Percentiles rank a stretch among this genome's conserved stretches.
These are phyloP conservation scores for Citrus trifoliata DNA, from an alignment of 345 rosid genomes.

Conservation along the genomic window DNA sequence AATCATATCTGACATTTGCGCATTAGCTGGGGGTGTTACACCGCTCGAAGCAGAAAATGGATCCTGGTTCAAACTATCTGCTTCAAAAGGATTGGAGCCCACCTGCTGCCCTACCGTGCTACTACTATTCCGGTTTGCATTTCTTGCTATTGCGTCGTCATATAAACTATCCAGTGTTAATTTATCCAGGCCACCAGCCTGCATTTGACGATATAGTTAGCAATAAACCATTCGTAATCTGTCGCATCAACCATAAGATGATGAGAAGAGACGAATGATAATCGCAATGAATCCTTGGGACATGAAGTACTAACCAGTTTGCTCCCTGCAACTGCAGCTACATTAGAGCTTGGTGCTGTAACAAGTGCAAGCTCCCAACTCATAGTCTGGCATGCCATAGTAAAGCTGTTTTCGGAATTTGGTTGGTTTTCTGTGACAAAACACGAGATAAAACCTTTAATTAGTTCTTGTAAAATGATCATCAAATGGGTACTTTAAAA, in stretches of 20 bases:
- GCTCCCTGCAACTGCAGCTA: slow-evolving; percentile 7
- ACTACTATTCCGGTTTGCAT: slow-evolving; percentile 2
- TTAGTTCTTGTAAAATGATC: not conserved
- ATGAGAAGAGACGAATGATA: too few species aligned
- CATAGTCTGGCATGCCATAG: slow-evolving; percentile 2
- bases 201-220: not conserved
- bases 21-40: not conserved
- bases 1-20: not conserved
- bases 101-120: not conserved
- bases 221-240: not conserved
- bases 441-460: not conserved
- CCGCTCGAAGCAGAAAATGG: slow-evolving; percentile 2
- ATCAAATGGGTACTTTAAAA: not conserved
- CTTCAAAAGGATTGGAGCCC: slow-evolving; percentile 12
- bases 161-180: slow-evolving; percentile 24
- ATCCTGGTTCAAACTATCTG: slow-evolving; percentile 3
- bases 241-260: too few species aligned
- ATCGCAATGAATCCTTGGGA: too few species aligned
- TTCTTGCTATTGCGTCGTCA: slow-evolving; percentile 14
- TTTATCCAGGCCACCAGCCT: slow-evolving; percentile 34
- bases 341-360: slow-evolving; percentile 27
- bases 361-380: slow-evolving; percentile 40
- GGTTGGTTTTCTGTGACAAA: slow-evolving; percentile 8
- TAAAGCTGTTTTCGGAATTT: slow-evolving; percentile 1
- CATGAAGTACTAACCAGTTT: slow-evolving; percentile 20